Conservation (phyloP, 2,329 filamentous ascomycete genomes). For the Xylaria sp. region DNA sequence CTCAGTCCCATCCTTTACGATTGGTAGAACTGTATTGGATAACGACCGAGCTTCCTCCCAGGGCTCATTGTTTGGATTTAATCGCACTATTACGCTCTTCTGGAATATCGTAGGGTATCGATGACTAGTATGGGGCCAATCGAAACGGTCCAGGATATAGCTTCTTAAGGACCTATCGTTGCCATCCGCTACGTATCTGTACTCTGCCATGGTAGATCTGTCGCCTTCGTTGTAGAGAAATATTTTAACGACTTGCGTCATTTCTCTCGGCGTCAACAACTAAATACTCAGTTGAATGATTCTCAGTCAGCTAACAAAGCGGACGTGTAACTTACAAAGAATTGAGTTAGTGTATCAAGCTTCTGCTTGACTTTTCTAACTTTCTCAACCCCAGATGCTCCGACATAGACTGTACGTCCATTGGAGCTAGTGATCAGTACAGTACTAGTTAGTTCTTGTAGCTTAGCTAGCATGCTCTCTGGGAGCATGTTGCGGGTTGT, state of each 20-base stretch:
- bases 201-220: constrained; percentile 28
- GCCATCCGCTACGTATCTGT: constrained; percentile 37
- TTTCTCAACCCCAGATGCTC: constrained; percentile 30
- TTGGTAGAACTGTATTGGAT: constrained; percentile 16
- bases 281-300: constrained; percentile 8
- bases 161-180: constrained; percentile 24
- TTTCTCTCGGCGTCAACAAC: constrained; percentile 1
- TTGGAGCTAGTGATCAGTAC: constrained; percentile 31
- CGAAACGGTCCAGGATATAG: constrained; percentile 40
- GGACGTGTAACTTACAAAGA: constrained; percentile 38
- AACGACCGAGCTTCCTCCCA: constrained; percentile 13
- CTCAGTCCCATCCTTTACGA: not conserved
- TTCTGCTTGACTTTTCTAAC: constrained; percentile 35
- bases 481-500: constrained; percentile 23
- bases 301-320: not conserved
- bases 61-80: constrained; percentile 27
- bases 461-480: constrained; percentile 20
- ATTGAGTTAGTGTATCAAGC: constrained; percentile 37
- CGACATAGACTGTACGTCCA: constrained; percentile 35
- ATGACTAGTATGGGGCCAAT: constrained; percentile 8
- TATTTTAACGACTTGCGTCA: constrained; percentile 22
- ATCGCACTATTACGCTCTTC: constrained; percentile 25
- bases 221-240: constrained; percentile 40
- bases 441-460: constrained; percentile 36
- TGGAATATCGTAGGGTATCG: constrained; percentile 37